Evolutionary conservation across 208 protist species (phyloP).

Genomic region (Leishmania tropica): DNA sequence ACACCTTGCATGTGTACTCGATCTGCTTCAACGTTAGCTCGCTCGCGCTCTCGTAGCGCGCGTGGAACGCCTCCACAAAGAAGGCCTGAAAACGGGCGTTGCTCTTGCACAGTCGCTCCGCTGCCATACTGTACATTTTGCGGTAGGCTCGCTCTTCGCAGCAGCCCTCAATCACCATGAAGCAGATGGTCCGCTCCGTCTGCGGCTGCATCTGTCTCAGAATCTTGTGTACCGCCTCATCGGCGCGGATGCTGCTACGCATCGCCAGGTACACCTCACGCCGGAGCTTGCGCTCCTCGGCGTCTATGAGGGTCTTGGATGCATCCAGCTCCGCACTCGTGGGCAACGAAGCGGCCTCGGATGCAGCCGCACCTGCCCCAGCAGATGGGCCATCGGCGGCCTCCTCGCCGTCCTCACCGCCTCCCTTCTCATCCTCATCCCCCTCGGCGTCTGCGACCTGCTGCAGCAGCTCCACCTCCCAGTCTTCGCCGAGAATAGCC

Average conservation of each 20-base stretch:
- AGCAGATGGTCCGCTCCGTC: conserved; percentile 85
- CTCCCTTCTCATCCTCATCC: conserved; percentile 38
- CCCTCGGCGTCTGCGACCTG: conserved; percentile 58
- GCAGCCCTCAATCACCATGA: conserved; percentile 99
- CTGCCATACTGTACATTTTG: conserved; percentile 95
- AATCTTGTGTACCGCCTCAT: conserved; percentile 99
- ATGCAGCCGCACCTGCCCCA: not conserved
- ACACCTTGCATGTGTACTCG: conserved; percentile 98
- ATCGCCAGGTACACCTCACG: conserved; percentile 98
- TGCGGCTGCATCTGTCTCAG: conserved; percentile 80
- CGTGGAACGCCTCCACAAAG: conserved; percentile 87
- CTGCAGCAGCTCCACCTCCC: conserved; percentile 80
- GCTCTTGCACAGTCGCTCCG: conserved; percentile 96
- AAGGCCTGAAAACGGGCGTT: conserved; percentile 85
- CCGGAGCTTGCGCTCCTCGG: conserved; percentile 90
- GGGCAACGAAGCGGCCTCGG: not conserved
- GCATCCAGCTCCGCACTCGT: conserved; percentile 22
- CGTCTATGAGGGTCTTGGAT: conserved; percentile 43
- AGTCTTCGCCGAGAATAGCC: conserved; percentile 94
- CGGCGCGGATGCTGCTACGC: conserved; percentile 96
- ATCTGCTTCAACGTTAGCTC: conserved; percentile 97
- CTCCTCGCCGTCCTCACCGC: conserved; percentile 18
- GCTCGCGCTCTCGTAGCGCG: conserved; percentile 94
- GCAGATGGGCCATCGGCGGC: not conserved
- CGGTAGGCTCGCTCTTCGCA: conserved; percentile 96